phyloP scores from a whole-genome alignment of 164 flowering plant genomes.

The Annona cherimola region DNA sequence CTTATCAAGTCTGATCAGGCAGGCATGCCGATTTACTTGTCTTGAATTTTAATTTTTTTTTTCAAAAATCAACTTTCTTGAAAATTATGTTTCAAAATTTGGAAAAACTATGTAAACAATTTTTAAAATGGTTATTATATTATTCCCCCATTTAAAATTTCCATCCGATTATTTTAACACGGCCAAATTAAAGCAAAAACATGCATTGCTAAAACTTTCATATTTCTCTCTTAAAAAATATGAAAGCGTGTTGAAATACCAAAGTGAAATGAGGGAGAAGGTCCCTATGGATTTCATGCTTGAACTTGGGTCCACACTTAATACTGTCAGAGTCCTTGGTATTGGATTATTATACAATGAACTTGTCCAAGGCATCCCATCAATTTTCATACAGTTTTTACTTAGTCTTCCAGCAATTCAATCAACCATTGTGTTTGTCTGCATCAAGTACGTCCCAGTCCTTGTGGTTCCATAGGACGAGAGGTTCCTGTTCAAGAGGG shows the following conservation, averaged over 20 bases:
- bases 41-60: no score
- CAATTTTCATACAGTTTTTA: conserved; percentile 80
- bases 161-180: no score
- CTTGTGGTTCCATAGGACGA: conserved; percentile 96
- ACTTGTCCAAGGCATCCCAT: conserved; percentile 88
- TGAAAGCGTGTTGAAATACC: conserved; percentile 86
- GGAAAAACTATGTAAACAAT: no score
- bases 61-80: no score
- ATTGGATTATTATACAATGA: conserved; percentile 86
- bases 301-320: conserved; percentile 81
- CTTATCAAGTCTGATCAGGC: no score
- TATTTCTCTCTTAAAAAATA: no score
- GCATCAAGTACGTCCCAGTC: conserved; percentile 93
- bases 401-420: conserved; percentile 89
- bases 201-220: no score
- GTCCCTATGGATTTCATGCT: conserved; percentile 74
- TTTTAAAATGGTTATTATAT: no score
- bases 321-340: conserved; percentile 84
- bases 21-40: no score
- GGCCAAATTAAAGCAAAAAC: no score
- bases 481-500: conserved; percentile 82
- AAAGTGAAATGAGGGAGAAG: conserved; percentile 76
- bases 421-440: conserved; percentile 80
- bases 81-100: no score
- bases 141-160: no score